Evolutionary conservation across 202 grass and related monocot species (phyloP).

Genomic region (Eragrostis tef): DNA sequence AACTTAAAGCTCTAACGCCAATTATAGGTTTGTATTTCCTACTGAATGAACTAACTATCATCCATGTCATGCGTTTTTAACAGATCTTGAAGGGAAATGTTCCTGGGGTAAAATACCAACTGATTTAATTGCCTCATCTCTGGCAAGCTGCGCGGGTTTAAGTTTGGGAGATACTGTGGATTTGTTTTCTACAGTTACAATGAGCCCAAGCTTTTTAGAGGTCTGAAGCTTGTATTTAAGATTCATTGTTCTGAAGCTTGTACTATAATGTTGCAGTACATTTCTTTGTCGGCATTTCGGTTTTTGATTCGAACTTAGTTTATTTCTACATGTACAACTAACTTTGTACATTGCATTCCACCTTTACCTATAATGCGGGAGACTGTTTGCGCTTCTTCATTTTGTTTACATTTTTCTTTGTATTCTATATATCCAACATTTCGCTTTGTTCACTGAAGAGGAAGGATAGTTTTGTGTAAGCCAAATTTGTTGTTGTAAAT

Average conservation of each 20-base stretch:
- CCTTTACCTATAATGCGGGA: background rate
- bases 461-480: constrained; percentile 6
- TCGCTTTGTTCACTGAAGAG: background rate
- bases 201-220: constrained; percentile 83
- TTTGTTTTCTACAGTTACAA: constrained; percentile 76
- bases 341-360: background rate
- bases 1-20: constrained; percentile 5
- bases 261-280: background rate
- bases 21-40: constrained; percentile 19
- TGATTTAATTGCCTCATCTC: constrained; percentile 80
- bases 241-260: constrained; percentile 9
- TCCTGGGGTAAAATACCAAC: constrained; percentile 87
- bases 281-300: background rate
- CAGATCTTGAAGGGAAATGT: constrained; percentile 91
- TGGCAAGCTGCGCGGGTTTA: constrained; percentile 77
- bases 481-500: constrained; percentile 4
- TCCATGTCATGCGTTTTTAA: constrained; percentile 42
- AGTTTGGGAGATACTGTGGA: constrained; percentile 83
- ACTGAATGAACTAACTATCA: constrained; percentile 39
- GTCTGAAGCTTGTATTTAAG: constrained; percentile 55
- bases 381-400: constrained; percentile 4
- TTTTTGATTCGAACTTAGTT: no score
- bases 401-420: background rate
- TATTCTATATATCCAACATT: background rate
- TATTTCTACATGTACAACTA: background rate